Evolutionary conservation across 495 filamentous ascomycete genomes (phyloP).

Genomic region (Penicillium psychrofluorescens): DNA sequence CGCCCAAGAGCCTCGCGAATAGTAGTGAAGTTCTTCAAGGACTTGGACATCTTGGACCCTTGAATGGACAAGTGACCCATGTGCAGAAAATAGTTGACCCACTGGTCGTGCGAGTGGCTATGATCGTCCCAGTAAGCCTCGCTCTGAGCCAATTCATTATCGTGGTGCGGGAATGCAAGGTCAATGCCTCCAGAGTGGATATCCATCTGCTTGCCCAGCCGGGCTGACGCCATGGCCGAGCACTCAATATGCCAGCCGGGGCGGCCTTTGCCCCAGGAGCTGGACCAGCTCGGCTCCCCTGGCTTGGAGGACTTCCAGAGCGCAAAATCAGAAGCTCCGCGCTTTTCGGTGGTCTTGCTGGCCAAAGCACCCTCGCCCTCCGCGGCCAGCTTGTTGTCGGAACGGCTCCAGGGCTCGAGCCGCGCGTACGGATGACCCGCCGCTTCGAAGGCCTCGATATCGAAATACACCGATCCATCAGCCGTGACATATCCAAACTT

Average conservation of each 20-base stretch:
- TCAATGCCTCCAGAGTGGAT: constrained; percentile 94
- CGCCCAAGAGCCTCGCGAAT: constrained; percentile 73
- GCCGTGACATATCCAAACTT: constrained; percentile 75
- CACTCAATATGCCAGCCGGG: constrained; percentile 99
- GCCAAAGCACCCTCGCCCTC: constrained; percentile 86
- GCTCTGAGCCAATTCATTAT: constrained; percentile 91
- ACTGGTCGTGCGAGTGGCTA: constrained; percentile 49
- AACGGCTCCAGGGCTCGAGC: constrained; percentile 78
- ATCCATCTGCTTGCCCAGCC: constrained; percentile 76
- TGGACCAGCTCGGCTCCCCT: constrained; percentile 86
- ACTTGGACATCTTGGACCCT: constrained; percentile 93
- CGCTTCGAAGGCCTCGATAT: constrained; percentile 79
- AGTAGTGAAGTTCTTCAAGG: constrained; percentile 94
- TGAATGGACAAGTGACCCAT: constrained; percentile 90
- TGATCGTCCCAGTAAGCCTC: constrained; percentile 69
- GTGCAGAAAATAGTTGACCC: constrained; percentile 95
- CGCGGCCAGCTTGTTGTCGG: constrained; percentile 71
- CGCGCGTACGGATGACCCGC: constrained; percentile 79
- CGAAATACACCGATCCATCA: constrained; percentile 90
- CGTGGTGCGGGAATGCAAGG: constrained; percentile 91
- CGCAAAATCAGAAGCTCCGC: constrained; percentile 75
- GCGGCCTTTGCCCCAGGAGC: constrained; percentile 77
- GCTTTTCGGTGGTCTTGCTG: constrained; percentile 60
- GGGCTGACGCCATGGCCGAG: constrained; percentile 88
- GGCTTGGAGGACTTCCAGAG: constrained; percentile 91